These are phyloP conservation scores for Backusella morwellensis DNA, from an alignment of 192 early-diverging fungal genomes.

Conservation along the genomic window DNA sequence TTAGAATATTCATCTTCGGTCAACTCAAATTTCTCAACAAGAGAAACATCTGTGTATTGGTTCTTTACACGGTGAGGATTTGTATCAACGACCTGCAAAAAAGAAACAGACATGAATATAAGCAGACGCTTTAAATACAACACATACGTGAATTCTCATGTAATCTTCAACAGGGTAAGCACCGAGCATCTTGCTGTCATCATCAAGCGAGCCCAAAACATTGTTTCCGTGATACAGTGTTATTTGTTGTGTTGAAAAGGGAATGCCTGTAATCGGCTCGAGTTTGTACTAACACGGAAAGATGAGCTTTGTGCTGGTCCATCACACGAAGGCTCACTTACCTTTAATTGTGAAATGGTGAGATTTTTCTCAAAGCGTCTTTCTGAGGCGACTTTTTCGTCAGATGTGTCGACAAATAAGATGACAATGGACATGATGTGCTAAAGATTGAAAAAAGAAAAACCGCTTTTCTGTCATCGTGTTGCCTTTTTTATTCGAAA, in stretches of 20 bases:
- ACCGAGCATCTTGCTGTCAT: slow-evolving; percentile 74
- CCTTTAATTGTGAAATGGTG: slow-evolving; percentile 72
- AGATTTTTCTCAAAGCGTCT: slow-evolving; percentile 78
- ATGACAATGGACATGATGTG: slow-evolving; percentile 76
- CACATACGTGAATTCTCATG: slow-evolving; percentile 68
- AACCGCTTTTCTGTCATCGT: background rate
- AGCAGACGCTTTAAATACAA: background rate
- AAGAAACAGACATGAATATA: background rate
- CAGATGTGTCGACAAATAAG: slow-evolving; percentile 75
- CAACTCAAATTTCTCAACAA: slow-evolving; percentile 94
- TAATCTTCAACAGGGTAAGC: slow-evolving; percentile 84
- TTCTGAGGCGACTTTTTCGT: slow-evolving; percentile 77
- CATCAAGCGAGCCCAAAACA: slow-evolving; percentile 50
- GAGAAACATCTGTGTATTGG: slow-evolving; percentile 83
- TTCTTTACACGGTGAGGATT: slow-evolving; percentile 64
- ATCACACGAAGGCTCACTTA: slow-evolving; percentile 21
- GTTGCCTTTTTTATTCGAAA: background rate
- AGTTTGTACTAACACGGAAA: slow-evolving; percentile 61
- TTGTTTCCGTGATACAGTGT: slow-evolving; percentile 55
- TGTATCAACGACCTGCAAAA: slow-evolving; percentile 59
- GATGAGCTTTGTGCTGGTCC: background rate
- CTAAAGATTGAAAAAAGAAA: background rate
- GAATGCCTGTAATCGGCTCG: slow-evolving; percentile 91
- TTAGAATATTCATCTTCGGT: slow-evolving; percentile 87
- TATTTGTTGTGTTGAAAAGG: slow-evolving; percentile 62